Conservation (phyloP, 225 moss, liverwort and hornwort genomes). For the Asterella californica region DNA sequence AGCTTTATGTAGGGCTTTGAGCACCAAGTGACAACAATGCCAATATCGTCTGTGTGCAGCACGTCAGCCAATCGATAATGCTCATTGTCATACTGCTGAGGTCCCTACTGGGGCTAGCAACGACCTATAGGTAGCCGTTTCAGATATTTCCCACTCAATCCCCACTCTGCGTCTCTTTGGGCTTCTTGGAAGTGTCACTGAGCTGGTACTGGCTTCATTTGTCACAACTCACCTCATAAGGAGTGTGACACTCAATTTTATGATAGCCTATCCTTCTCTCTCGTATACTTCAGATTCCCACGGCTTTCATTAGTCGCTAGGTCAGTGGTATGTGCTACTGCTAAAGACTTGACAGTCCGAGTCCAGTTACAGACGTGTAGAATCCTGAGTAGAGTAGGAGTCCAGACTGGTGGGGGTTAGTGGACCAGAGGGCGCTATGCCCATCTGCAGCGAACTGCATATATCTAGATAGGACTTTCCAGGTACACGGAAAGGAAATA, state of each 20-base stretch:
- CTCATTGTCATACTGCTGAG: not conserved
- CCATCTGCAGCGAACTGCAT: not conserved
- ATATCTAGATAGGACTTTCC: not conserved
- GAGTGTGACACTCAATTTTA: slow-evolving; percentile 8
- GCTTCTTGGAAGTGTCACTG: not conserved
- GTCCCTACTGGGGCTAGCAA: not conserved
- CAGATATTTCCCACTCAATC: not conserved
- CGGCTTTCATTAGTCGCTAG: too few relatives aligned
- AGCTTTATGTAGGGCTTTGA: slow-evolving; percentile 59
- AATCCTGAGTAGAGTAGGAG: not conserved
- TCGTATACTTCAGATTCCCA: slow-evolving; percentile 3
- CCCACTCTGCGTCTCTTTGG: not conserved
- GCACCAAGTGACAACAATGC: slow-evolving; percentile 34
- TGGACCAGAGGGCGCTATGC: not conserved
- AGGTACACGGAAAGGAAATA: not conserved
- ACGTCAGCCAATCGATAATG: not conserved
- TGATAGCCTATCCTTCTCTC: slow-evolving; percentile 3
- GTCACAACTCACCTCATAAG: not conserved
- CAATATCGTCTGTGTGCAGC: not conserved
- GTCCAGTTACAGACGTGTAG: not conserved
- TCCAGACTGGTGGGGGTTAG: not conserved
- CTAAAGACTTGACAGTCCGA: not conserved
- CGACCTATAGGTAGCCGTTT: not conserved
- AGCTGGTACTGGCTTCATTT: slow-evolving; percentile 6
- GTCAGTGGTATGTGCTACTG: too few relatives aligned